Conservation (phyloP, 495 filamentous ascomycete species). For the Lasiosphaeria miniovina region DNA sequence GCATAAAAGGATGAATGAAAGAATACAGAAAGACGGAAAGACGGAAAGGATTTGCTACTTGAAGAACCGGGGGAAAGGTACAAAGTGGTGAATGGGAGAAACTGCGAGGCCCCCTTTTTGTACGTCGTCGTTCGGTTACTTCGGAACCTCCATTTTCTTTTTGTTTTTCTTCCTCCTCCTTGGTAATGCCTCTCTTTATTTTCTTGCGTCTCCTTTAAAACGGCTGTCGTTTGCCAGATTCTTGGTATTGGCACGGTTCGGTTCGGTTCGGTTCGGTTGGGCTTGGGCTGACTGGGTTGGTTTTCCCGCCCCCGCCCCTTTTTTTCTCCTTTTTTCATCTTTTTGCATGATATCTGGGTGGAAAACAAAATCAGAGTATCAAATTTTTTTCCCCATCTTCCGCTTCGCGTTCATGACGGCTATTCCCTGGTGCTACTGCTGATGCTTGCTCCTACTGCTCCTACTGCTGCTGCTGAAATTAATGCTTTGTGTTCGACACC, state of each 20-base stretch:
- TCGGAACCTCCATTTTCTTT: background rate
- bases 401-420: background rate
- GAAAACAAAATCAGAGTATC: background rate
- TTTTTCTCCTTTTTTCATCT: slow-evolving; percentile 5
- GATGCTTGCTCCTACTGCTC: background rate
- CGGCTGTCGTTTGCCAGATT: too few species aligned
- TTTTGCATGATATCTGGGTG: background rate
- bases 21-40: slow-evolving; percentile 1
- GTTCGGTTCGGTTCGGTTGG: too few species aligned
- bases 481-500: too few species aligned
- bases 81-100: slow-evolving; percentile 4
- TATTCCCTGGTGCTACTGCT: background rate
- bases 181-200: too few species aligned
- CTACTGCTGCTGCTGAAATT: too few species aligned
- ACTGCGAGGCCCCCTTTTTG: background rate
- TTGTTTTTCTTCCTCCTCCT: slow-evolving; percentile 1
- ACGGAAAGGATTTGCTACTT: background rate
- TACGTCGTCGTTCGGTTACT: slow-evolving; percentile 1
- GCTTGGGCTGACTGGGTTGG: background rate
- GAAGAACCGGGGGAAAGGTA: background rate
- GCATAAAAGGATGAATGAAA: slow-evolving; percentile 5
- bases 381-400: background rate
- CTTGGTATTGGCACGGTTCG: too few species aligned
- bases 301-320: background rate
- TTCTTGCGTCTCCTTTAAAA: too few species aligned